Evolutionary conservation across 176 grass and related monocot species (phyloP).

Genomic region (Alopecurus myosuroides): DNA sequence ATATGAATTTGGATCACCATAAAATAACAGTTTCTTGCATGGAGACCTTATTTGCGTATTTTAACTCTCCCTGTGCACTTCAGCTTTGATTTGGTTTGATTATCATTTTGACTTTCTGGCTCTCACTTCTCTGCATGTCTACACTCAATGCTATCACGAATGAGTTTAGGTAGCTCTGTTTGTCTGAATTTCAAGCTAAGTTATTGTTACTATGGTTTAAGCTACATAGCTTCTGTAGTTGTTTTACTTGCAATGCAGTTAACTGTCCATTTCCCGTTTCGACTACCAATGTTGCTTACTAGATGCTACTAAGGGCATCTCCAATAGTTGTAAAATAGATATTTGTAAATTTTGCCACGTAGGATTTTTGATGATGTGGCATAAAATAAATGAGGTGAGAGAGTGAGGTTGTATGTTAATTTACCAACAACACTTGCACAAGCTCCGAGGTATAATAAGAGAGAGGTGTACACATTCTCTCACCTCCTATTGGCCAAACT

Average conservation of each 20-base stretch:
- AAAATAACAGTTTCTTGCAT: too few species aligned
- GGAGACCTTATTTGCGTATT: not conserved
- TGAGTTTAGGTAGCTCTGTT: not conserved
- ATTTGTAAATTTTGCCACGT: too few species aligned
- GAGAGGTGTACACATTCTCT: too few species aligned
- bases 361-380: too few species aligned
- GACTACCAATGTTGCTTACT: not conserved
- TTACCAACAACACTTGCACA: too few species aligned
- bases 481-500: too few species aligned
- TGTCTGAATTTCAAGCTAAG: not conserved
- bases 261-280: not conserved
- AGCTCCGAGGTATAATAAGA: too few species aligned
- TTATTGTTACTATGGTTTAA: not conserved
- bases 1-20: too few species aligned
- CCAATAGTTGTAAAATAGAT: too few species aligned
- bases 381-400: too few species aligned
- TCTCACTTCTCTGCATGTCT: not conserved
- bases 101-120: not conserved
- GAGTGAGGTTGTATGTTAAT: too few species aligned
- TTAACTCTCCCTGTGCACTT: not conserved
- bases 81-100: not conserved
- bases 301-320: not conserved
- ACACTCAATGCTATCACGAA: not conserved
- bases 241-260: not conserved
- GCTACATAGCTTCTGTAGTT: not conserved